Base-by-base conservation (phyloP, 192 early-diverging fungal genomes). In the Radiomyces spectabilis region DNA sequence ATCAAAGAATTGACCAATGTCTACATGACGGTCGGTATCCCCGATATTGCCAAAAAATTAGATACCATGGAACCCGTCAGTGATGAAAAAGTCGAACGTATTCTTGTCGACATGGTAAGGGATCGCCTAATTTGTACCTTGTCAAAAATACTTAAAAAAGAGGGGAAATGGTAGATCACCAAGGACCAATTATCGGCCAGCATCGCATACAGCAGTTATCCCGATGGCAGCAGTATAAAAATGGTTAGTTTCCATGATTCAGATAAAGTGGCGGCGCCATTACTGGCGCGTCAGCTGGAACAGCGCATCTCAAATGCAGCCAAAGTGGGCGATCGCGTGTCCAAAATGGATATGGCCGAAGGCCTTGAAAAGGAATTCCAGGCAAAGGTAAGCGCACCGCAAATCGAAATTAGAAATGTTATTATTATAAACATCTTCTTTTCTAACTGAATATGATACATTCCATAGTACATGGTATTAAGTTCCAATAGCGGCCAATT, bases 171-270 rank as follows among this genome's bases (percentile, higher is more conserved):
- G n/a, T 62, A 75, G 79, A 74, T 81, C 41, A 62, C 74, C 40
- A 61, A 69, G n/a, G 56, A 68, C 4, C 46, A 68, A 37, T 69
- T 81, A 13, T 76, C 71, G 55, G 79, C 79, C 15, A 70, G 72
- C 76, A 46, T 72, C 61, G 39, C 66, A 71, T 41, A 65, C 61
- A 41, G 61, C 73, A 35, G 57, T n/a, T n/a, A n/a, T n/a, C n/a
- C 58, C 19, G 65, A 72, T 18, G 72, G 72, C 18, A 27, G 33
- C 12, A 55, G 49, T 24, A 72, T 69, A n/a, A 69, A 66, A 15
- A 85, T 87, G 84, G 85, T 92, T 4, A 78, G 69, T 9, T 92
- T 91, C 69, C 65, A 81, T 24, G 87, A 91, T 41, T 44, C 69
- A 32, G 73, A 41, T 52, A 61, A 38, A 75, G 68, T 43, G 48